Base-by-base conservation (phyloP, 2,329 filamentous ascomycete species). In the Fusarium penzigii region DNA sequence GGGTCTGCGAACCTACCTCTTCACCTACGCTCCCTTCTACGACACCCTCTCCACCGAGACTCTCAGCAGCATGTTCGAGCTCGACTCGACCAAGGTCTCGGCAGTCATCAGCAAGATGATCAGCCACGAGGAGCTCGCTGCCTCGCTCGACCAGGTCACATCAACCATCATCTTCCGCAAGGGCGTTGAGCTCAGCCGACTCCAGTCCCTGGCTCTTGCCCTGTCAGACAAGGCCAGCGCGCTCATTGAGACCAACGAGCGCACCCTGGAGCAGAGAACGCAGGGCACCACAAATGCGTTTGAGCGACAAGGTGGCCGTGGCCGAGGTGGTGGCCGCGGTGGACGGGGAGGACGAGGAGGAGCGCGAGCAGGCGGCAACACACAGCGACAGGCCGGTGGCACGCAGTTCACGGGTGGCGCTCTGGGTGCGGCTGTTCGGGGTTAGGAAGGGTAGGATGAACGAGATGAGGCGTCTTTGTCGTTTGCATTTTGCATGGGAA, bases 71-170 rank as follows among this genome's bases (percentile, higher is more conserved):
- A 99, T 99, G 94, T 99, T 99, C 73, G 94, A 99, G 76, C 87
- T 99, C 20, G 84, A 92, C 51, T 79, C 88, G 64, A 85, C 88
- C 77, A 97, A 97, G 83, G 92, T 97, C 46, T 81, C 89, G n/a
- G 92, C 94, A 36, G 87, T 99, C 50, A 86, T 99, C 68, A 96
- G 91, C 82, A 96, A 96, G 81, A 99, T 99, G 94, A 97, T 99
- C 74, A 96, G 92, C 67, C 94, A 99, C 79, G 94, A 99, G 76
- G 94, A 99, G 75, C 87, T 99, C 45, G 90, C 90, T 10, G 94
- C 94, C 41, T 95, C 94, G 38, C 85, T 99, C 29, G 95, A 99
- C 79, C 94, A 99, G 77, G 93, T 99, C 76, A 97, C 95, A 68
- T 87, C 89, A 63, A 95, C 91, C 46, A 91, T 99, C 75, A 94